Evolutionary conservation across 768 basidiomycete genomes (phyloP).

Genomic region (Collybiopsis luxurians): DNA sequence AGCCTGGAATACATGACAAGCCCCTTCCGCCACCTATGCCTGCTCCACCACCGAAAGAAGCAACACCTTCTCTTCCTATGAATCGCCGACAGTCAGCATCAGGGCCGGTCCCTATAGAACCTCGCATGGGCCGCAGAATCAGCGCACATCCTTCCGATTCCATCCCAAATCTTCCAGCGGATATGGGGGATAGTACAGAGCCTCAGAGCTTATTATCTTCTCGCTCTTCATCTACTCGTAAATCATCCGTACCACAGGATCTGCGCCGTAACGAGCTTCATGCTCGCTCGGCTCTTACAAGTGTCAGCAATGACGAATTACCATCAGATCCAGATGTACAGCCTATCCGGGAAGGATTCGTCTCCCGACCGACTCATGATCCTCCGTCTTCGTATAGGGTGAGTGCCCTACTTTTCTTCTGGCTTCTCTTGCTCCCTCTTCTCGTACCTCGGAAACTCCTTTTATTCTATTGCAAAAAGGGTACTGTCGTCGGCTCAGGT

Average conservation of each 20-base stretch:
- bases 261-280: neutral
- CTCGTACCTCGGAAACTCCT: neutral
- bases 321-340: neutral
- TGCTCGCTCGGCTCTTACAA: neutral
- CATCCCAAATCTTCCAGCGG: neutral
- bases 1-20: neutral
- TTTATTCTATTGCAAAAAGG: neutral
- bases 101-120: slow-evolving; percentile 2
- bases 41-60: neutral
- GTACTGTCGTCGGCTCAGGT: neutral
- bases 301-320: neutral
- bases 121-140: neutral
- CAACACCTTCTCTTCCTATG: neutral
- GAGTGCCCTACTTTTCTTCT: neutral
- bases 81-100: neutral
- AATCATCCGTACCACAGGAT: neutral
- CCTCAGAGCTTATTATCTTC: neutral
- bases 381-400: neutral
- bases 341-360: neutral
- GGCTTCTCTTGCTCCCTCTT: neutral
- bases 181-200: neutral
- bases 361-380: neutral
- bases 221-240: neutral
- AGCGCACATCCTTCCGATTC: neutral
- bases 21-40: slow-evolving; percentile 6